Conservation (phyloP, 2,329 filamentous ascomycete genomes). For the Mariannaea elegans region DNA sequence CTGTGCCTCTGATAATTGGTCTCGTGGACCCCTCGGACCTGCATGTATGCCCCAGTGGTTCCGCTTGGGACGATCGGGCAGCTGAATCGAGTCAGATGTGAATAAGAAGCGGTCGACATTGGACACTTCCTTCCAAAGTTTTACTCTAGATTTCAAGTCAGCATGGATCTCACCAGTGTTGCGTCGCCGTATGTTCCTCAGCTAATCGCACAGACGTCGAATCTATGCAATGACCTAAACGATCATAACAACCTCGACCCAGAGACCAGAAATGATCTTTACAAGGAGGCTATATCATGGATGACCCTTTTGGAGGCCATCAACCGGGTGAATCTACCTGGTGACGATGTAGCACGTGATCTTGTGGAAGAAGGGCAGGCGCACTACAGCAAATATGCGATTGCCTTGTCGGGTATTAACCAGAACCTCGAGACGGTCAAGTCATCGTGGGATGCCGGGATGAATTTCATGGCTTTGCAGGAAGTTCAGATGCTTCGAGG, state of each 20-base stretch:
- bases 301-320: neutral
- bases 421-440: neutral
- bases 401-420: slow-evolving; percentile 5
- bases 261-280: neutral
- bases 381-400: slow-evolving; percentile 8
- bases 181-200: neutral
- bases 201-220: slow-evolving; percentile 10
- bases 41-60: slow-evolving; percentile 18
- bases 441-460: slow-evolving; percentile 1
- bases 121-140: neutral
- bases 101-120: slow-evolving; percentile 5
- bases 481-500: slow-evolving; percentile 1
- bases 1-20: neutral
- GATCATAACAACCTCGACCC: slow-evolving; percentile 1
- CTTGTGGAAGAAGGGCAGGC: slow-evolving; percentile 6
- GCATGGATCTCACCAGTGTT: neutral
- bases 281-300: slow-evolving; percentile 7
- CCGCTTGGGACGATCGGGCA: slow-evolving; percentile 16
- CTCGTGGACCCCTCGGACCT: slow-evolving; percentile 8
- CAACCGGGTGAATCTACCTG: neutral
- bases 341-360: neutral
- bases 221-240: slow-evolving; percentile 1
- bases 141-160: neutral
- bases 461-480: neutral
- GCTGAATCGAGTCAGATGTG: slow-evolving; percentile 13